Percentiles rank a stretch among this genome's conserved stretches.
Conservation (phyloP, 2,329 filamentous ascomycete genomes). For the Ceratocystis smalleyi region DNA sequence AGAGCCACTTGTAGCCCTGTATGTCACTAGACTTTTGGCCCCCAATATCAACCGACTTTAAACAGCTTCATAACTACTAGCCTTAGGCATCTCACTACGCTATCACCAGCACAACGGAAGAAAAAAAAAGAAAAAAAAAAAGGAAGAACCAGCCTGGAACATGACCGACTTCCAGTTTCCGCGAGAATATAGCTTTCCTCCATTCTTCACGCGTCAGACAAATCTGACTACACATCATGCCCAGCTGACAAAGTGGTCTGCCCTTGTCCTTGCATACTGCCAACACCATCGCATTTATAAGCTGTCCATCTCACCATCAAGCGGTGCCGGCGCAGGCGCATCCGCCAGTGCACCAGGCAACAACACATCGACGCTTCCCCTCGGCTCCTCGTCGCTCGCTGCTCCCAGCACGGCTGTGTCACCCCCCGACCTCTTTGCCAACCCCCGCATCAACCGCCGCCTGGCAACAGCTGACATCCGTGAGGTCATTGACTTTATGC, state of each 20-base stretch:
- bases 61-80: background rate
- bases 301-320: slow-evolving; percentile 48
- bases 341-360: background rate
- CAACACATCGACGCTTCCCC: slow-evolving; percentile 21
- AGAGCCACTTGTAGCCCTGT: background rate
- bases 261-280: slow-evolving; percentile 71
- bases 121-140: too few species aligned
- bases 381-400: too few species aligned
- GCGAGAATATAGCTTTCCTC: slow-evolving; percentile 58
- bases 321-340: slow-evolving; percentile 31
- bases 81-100: too few species aligned
- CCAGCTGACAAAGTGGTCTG: slow-evolving; percentile 74
- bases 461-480: slow-evolving; percentile 36
- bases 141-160: background rate
- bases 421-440: slow-evolving; percentile 38
- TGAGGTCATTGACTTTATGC: slow-evolving; percentile 45
- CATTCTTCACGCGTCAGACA: slow-evolving; percentile 72
- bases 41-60: background rate
- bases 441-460: slow-evolving; percentile 37
- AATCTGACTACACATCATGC: slow-evolving; percentile 58
- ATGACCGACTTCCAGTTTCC: slow-evolving; percentile 38
- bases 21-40: background rate
- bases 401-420: background rate
- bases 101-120: too few species aligned
- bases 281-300: slow-evolving; percentile 61